Percentiles rank a stretch among this genome's conserved stretches.
Conservation (phyloP, 106 monocot species). For the Alisma plantagoaquatica region DNA sequence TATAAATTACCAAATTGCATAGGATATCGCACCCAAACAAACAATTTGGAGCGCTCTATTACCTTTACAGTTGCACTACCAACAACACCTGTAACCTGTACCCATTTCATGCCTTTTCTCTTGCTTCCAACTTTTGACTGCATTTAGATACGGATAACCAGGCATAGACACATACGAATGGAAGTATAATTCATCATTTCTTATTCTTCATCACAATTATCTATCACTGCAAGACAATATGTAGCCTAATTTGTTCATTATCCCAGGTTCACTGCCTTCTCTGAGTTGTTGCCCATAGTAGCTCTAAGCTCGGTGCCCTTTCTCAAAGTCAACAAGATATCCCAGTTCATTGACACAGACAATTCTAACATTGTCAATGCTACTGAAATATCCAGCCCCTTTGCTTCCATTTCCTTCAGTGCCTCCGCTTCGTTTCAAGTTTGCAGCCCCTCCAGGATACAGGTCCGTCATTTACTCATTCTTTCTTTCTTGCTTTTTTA, state of each 20-base stretch:
- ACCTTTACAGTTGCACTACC: neutral
- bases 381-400: constrained; percentile 43
- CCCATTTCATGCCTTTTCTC: no score
- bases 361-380: constrained; percentile 48
- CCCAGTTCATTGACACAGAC: constrained; percentile 62
- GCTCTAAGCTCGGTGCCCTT: constrained; percentile 40
- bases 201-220: no score
- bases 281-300: constrained; percentile 74
- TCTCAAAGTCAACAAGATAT: constrained; percentile 75
- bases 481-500: no score
- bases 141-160: no score
- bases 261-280: constrained; percentile 82
- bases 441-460: constrained; percentile 69
- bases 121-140: no score
- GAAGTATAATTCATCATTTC: no score
- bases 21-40: neutral
- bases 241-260: constrained; percentile 3
- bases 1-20: neutral
- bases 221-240: neutral
- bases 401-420: constrained; percentile 61
- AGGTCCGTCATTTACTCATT: no score
- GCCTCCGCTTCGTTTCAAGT: constrained; percentile 91
- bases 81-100: no score
- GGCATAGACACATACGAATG: no score
- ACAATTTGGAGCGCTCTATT: neutral